These are phyloP conservation scores for Solanum chacoense DNA, from an alignment of 305 asterid genomes.

Conservation along the genomic window DNA sequence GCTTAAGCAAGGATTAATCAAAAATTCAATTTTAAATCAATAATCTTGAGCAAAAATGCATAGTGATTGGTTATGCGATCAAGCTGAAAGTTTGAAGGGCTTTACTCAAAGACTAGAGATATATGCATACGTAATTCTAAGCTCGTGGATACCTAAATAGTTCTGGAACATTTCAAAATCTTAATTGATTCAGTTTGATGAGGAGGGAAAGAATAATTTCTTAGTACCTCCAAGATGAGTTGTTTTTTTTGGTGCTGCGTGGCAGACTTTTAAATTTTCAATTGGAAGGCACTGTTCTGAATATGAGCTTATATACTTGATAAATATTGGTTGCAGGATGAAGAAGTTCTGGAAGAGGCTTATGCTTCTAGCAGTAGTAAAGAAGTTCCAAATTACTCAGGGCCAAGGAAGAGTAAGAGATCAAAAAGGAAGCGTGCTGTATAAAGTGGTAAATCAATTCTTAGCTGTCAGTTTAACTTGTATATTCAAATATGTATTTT, in stretches of 20 bases:
- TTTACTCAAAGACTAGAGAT: not conserved
- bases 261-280: not conserved
- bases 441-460: constrained; percentile 35
- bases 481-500: constrained; percentile 34
- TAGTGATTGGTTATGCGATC: not conserved
- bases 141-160: not conserved
- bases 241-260: not conserved
- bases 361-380: constrained; percentile 52
- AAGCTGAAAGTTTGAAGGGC: not conserved
- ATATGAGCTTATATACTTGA: not conserved
- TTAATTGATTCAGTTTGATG: not conserved
- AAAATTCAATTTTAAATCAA: not conserved
- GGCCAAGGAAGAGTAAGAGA: constrained; percentile 74
- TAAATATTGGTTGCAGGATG: constrained; percentile 31
- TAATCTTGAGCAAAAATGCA: not conserved
- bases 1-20: not conserved
- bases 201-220: not conserved
- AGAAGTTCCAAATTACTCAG: constrained; percentile 41
- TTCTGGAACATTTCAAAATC: not conserved
- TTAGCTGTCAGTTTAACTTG: constrained; percentile 32
- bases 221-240: not conserved
- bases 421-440: constrained; percentile 80
- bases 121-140: not conserved
- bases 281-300: not conserved
- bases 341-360: constrained; percentile 70